Evolutionary conservation across 805 yeast genomes (phyloP).

Genomic region (Ogataea minuta): DNA sequence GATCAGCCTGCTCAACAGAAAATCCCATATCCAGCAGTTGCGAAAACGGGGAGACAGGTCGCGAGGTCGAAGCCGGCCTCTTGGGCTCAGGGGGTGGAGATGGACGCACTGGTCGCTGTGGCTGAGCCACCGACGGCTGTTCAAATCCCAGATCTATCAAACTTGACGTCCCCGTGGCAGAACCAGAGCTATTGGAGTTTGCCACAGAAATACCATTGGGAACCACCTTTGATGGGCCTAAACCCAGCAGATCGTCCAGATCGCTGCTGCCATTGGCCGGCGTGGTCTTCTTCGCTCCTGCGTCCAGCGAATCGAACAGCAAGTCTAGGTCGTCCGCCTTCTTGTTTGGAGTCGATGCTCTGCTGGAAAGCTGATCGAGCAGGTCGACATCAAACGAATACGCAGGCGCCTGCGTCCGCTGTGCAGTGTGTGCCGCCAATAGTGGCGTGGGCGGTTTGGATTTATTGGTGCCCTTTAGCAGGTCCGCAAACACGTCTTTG

Average conservation of each 20-base stretch:
- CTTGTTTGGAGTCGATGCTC: conserved; percentile 6
- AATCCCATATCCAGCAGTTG: conserved; percentile 82
- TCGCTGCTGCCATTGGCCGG: not conserved
- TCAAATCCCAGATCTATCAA: not conserved
- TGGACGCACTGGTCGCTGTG: conserved; percentile 1
- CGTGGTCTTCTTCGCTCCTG: conserved; percentile 5
- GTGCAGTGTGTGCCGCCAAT: conserved; percentile 35
- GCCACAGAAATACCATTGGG: not conserved
- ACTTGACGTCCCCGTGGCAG: conserved; percentile 1
- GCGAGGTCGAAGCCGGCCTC: not conserved
- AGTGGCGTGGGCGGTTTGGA: conserved; percentile 30
- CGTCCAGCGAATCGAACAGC: conserved; percentile 23
- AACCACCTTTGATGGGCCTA: not conserved
- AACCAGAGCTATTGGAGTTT: not conserved
- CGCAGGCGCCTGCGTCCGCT: conserved; percentile 6
- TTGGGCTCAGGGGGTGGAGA: not conserved
- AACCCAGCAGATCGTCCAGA: conserved; percentile 6
- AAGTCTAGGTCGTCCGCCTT: conserved; percentile 20
- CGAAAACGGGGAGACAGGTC: conserved; percentile 40
- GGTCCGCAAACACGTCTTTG: conserved; percentile 44
- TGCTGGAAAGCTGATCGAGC: conserved; percentile 27
- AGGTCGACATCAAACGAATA: conserved; percentile 40
- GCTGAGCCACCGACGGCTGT: not conserved
- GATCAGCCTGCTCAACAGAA: conserved; percentile 53
- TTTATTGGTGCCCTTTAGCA: conserved; percentile 33